Conservation (phyloP, 257 asterid species). For the Pogostemon cablin region DNA sequence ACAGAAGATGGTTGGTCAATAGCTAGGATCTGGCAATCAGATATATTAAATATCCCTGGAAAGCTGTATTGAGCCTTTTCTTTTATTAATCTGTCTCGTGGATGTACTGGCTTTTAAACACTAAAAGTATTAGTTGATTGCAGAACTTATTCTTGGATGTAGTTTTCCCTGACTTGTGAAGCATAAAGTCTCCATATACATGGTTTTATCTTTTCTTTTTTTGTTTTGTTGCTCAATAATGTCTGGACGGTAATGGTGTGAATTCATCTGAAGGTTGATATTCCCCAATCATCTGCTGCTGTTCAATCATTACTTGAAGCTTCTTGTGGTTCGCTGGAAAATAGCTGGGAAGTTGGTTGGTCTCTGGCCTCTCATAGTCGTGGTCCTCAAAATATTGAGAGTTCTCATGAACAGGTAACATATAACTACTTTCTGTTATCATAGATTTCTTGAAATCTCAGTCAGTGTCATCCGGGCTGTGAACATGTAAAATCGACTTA, state of each 20-base stretch:
- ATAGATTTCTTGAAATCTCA: conserved; percentile 8
- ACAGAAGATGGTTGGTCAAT: conserved; percentile 54
- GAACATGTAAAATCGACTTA: too few relatives aligned
- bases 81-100: conserved; percentile 1
- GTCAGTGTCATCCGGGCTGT: too few relatives aligned
- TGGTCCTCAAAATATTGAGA: conserved; percentile 61
- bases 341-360: conserved; percentile 99
- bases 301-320: conserved; percentile 85
- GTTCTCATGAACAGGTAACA: conserved; percentile 57
- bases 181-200: conserved; percentile 5
- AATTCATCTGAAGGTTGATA: conserved; percentile 65
- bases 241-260: conserved; percentile 27
- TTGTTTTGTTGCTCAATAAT: conserved; percentile 17
- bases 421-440: conserved; percentile 6
- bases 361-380: conserved; percentile 77
- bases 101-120: not conserved
- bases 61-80: conserved; percentile 3
- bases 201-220: not conserved
- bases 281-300: conserved; percentile 76
- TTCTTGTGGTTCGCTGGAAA: conserved; percentile 77
- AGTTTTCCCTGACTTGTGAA: conserved; percentile 20
- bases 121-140: not conserved
- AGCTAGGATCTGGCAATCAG: conserved; percentile 21
- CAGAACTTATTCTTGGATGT: conserved; percentile 13
- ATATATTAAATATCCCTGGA: conserved; percentile 24